A percentile compares a stretch with the other conserved stretches of the same genome.
Evolutionary conservation across 352 stramenopile genomes (phyloP).

Genomic region (Phytophthora sp.): DNA sequence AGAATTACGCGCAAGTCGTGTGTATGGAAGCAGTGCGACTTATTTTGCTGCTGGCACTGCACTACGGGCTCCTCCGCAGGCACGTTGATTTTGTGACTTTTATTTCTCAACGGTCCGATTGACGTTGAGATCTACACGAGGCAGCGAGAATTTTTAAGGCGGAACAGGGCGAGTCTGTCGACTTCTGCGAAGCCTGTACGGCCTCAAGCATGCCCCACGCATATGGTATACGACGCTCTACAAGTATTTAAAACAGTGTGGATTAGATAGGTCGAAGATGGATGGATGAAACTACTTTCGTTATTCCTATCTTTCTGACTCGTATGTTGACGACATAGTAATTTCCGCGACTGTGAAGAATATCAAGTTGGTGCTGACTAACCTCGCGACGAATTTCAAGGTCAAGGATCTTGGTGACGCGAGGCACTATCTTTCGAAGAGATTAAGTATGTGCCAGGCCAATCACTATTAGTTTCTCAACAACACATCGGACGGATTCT

Average conservation of each 20-base stretch:
- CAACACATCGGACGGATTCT: conserved; percentile 2
- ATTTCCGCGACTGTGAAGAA: not conserved
- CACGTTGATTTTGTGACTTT: conserved; percentile 22
- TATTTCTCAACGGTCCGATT: conserved; percentile 13
- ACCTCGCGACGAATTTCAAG: conserved; percentile 6
- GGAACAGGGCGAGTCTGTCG: conserved; percentile 7
- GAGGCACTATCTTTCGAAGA: conserved; percentile 10
- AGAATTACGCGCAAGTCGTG: conserved; percentile 15
- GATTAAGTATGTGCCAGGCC: not conserved
- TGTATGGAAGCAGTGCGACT: not conserved
- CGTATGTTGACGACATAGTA: conserved; percentile 22
- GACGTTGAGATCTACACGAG: conserved; percentile 20
- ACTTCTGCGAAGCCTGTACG: conserved; percentile 12
- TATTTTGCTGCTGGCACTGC: conserved; percentile 8
- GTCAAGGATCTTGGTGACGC: conserved; percentile 13
- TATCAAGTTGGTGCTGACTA: conserved; percentile 3
- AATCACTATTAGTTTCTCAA: conserved; percentile 7
- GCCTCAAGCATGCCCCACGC: not conserved
- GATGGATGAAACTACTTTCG: conserved; percentile 16
- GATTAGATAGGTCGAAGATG: conserved; percentile 13
- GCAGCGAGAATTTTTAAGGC: conserved; percentile 14
- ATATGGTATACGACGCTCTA: conserved; percentile 16
- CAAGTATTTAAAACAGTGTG: conserved; percentile 7
- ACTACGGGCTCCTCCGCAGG: not conserved
- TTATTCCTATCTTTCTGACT: conserved; percentile 17